Evolutionary conservation across 2,329 filamentous ascomycete species (phyloP).

Genomic region (Microsporum audouinii): DNA sequence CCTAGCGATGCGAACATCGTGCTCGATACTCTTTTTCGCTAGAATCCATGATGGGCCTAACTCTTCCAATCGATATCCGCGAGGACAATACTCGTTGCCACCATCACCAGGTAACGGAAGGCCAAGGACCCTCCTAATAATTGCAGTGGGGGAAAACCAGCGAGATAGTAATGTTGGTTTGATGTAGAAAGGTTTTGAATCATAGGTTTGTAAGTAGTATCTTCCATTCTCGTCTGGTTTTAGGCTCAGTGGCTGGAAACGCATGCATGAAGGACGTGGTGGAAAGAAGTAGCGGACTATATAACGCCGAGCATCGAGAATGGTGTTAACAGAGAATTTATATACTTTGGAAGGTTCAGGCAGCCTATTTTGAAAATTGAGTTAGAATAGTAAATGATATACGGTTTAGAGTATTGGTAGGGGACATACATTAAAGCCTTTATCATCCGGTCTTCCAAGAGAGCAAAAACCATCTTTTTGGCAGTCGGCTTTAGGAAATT

Average conservation of each 20-base stretch:
- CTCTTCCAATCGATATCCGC: slow-evolving; percentile 43
- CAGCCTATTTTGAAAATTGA: not conserved
- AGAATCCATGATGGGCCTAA: slow-evolving; percentile 43
- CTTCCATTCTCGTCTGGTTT: slow-evolving; percentile 44
- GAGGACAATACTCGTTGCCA: slow-evolving; percentile 35
- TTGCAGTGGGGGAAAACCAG: slow-evolving; percentile 46
- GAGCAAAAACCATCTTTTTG: slow-evolving; percentile 41
- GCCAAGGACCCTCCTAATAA: slow-evolving; percentile 37
- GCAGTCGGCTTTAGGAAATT: slow-evolving; percentile 36
- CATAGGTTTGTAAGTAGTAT: slow-evolving; percentile 41
- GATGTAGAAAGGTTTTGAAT: slow-evolving; percentile 54
- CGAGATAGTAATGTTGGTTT: slow-evolving; percentile 48
- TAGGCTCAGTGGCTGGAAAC: slow-evolving; percentile 31
- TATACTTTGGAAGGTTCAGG: not conserved
- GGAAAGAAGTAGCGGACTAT: slow-evolving; percentile 48
- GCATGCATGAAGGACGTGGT: slow-evolving; percentile 42
- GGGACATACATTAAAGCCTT: slow-evolving; percentile 48
- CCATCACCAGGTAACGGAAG: slow-evolving; percentile 38
- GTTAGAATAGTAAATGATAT: not conserved
- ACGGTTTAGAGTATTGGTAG: not conserved
- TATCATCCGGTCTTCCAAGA: slow-evolving; percentile 55
- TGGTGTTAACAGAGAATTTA: slow-evolving; percentile 33
- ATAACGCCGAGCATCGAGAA: slow-evolving; percentile 43
- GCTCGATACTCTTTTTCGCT: not conserved
- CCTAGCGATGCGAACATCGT: not conserved